Evolutionary conservation across 129 eudicot species (phyloP).

Genomic region (Gnaphalium uliginosum): DNA sequence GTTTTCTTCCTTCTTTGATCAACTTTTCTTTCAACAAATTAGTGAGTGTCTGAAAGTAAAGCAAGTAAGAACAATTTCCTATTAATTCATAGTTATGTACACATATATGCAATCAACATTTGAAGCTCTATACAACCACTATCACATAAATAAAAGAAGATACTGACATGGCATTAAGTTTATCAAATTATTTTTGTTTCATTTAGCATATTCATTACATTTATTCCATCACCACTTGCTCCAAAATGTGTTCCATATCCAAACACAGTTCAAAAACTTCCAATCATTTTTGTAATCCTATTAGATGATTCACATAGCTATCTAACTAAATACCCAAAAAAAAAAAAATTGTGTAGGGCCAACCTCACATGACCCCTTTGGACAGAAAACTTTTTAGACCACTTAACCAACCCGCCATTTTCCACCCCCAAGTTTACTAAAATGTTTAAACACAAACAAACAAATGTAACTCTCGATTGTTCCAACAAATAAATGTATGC

Average conservation of each 20-base stretch:
- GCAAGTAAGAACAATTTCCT: conserved; percentile 5
- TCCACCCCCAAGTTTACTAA: not conserved
- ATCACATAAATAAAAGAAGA: not conserved
- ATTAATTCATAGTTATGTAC: not conserved
- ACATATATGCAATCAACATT: conserved; percentile 15
- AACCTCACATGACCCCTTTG: not conserved
- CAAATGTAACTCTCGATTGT: not conserved
- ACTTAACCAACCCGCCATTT: not conserved
- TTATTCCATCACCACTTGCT: no score
- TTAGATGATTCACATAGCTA: not conserved
- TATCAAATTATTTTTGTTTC: not conserved
- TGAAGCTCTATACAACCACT: conserved; percentile 1
- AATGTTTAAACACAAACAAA: not conserved
- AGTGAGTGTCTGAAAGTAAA: conserved; percentile 65
- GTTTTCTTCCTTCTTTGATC: conserved; percentile 86
- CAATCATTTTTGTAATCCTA: not conserved
- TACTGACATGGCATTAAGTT: no score
- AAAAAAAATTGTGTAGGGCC: not conserved
- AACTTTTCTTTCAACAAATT: conserved; percentile 78
- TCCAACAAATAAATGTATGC: not conserved
- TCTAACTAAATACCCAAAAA: not conserved
- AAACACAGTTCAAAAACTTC: not conserved
- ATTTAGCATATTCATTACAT: no score
- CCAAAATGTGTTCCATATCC: not conserved
- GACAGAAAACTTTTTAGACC: not conserved